Conservation (phyloP, 2,329 filamentous ascomycete genomes). For the Metarhizium brunneum region DNA sequence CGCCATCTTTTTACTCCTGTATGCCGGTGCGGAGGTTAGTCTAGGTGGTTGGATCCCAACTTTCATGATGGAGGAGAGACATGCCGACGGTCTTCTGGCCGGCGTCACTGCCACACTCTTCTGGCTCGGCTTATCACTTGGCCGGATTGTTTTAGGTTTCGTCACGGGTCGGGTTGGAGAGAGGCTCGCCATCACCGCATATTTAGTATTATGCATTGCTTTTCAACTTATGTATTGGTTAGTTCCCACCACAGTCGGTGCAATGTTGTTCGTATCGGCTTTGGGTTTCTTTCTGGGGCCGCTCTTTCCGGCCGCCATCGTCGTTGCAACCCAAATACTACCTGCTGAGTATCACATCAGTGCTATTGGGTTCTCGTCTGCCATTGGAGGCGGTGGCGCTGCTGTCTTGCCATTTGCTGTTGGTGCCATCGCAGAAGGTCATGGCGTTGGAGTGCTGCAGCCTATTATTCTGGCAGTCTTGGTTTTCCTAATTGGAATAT, state of each 20-base stretch:
- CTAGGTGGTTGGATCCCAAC: slow-evolving; percentile 72
- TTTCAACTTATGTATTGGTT: slow-evolving; percentile 74
- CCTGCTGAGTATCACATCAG: slow-evolving; percentile 65
- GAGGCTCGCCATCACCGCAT: slow-evolving; percentile 52
- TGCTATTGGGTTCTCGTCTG: slow-evolving; percentile 73
- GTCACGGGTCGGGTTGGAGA: slow-evolving; percentile 67
- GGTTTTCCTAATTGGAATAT: slow-evolving; percentile 33
- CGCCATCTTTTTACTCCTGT: slow-evolving; percentile 65
- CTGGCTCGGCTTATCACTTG: slow-evolving; percentile 74
- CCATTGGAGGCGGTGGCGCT: slow-evolving; percentile 66
- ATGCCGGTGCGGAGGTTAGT: slow-evolving; percentile 70
- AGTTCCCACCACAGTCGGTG: slow-evolving; percentile 66
- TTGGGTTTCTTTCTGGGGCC: slow-evolving; percentile 76
- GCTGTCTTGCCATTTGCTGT: slow-evolving; percentile 58
- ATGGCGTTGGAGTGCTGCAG: slow-evolving; percentile 47
- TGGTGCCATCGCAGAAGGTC: slow-evolving; percentile 54
- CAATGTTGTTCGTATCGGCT: slow-evolving; percentile 59
- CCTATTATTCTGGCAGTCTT: slow-evolving; percentile 44
- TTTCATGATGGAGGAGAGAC: slow-evolving; percentile 74
- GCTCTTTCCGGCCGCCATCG: slow-evolving; percentile 66
- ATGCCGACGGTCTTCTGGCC: slow-evolving; percentile 59
- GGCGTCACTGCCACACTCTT: slow-evolving; percentile 73
- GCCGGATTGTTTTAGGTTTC: slow-evolving; percentile 65
- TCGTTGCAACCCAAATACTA: slow-evolving; percentile 65
- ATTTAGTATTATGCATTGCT: slow-evolving; percentile 53